These are phyloP conservation scores for Sporisorium graminicola DNA, from an alignment of 1,284 basidiomycete genomes.

Conservation along the genomic window DNA sequence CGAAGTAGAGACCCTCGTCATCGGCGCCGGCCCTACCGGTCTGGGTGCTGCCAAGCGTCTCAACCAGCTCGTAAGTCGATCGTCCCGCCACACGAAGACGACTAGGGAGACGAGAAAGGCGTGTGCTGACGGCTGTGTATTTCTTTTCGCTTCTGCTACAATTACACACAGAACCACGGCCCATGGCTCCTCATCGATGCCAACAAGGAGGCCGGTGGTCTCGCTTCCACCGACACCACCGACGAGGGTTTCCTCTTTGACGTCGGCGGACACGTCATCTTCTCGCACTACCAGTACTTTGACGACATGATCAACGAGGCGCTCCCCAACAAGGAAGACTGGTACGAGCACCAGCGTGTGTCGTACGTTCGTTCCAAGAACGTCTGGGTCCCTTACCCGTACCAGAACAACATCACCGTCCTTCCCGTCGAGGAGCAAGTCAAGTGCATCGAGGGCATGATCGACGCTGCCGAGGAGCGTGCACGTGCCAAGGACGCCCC, in stretches of 20 bases:
- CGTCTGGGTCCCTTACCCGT: constrained; percentile 73
- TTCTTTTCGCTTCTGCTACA: background rate
- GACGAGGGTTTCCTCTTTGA: constrained; percentile 74
- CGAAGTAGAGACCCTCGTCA: constrained; percentile 68
- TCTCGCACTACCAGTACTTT: constrained; percentile 74
- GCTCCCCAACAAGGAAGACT: constrained; percentile 71
- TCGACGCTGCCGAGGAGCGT: constrained; percentile 70
- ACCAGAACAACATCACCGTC: constrained; percentile 73
- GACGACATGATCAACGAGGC: constrained; percentile 73
- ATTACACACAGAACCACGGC: constrained; percentile 67
- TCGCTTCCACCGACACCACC: constrained; percentile 73
- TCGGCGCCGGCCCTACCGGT: constrained; percentile 71
- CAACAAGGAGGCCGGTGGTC: constrained; percentile 72
- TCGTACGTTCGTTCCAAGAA: constrained; percentile 73
- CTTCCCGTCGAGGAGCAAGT: constrained; percentile 73
- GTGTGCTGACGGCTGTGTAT: constrained; percentile 12
- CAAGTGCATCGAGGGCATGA: constrained; percentile 73
- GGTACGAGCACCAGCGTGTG: constrained; percentile 74
- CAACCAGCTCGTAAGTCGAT: constrained; percentile 70
- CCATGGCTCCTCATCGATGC: constrained; percentile 72
- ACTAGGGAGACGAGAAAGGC: background rate
- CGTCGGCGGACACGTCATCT: constrained; percentile 74
- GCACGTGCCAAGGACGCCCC: constrained; percentile 69
- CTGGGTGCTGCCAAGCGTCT: constrained; percentile 74
- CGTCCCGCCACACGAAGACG: background rate